phyloP scores from a whole-genome alignment of 805 yeast genomes.

The Wickerhamomyces hampshirensis region DNA sequence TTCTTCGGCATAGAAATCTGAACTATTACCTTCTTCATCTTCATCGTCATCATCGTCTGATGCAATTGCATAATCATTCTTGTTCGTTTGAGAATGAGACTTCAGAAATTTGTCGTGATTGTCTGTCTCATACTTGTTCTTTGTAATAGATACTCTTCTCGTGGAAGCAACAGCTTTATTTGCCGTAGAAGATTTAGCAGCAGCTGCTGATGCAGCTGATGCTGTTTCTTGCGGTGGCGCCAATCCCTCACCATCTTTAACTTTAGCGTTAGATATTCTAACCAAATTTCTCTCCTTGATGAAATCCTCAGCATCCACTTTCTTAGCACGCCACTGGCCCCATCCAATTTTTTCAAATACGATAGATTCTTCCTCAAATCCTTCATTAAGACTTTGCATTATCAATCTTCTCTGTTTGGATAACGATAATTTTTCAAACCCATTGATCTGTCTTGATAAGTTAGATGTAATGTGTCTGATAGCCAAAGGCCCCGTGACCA shows the following conservation, averaged over 20 bases:
- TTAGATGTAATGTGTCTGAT: constrained; percentile 85
- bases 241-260: constrained; percentile 34
- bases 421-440: constrained; percentile 73
- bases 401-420: constrained; percentile 88
- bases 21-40: constrained; percentile 25
- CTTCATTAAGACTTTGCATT: constrained; percentile 81
- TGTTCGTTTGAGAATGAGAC: constrained; percentile 20
- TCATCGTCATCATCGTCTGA: constrained; percentile 31
- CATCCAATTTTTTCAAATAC: constrained; percentile 92
- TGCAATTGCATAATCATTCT: constrained; percentile 27
- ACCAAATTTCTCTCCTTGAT: constrained; percentile 37
- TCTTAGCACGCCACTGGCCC: constrained; percentile 94
- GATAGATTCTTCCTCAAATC: constrained; percentile 47
- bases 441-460: constrained; percentile 65
- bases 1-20: constrained; percentile 30
- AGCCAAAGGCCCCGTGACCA: constrained; percentile 80
- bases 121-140: constrained; percentile 23
- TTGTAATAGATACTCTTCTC: constrained; percentile 30
- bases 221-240: neutral
- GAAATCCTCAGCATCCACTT: constrained; percentile 33
- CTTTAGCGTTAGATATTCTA: constrained; percentile 34
- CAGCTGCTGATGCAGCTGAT: constrained; percentile 8
- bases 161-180: constrained; percentile 13
- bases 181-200: neutral
- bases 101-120: constrained; percentile 21